Evolutionary conservation across 352 stramenopile genomes (phyloP).

Genomic region (Phytophthora ramorum): DNA sequence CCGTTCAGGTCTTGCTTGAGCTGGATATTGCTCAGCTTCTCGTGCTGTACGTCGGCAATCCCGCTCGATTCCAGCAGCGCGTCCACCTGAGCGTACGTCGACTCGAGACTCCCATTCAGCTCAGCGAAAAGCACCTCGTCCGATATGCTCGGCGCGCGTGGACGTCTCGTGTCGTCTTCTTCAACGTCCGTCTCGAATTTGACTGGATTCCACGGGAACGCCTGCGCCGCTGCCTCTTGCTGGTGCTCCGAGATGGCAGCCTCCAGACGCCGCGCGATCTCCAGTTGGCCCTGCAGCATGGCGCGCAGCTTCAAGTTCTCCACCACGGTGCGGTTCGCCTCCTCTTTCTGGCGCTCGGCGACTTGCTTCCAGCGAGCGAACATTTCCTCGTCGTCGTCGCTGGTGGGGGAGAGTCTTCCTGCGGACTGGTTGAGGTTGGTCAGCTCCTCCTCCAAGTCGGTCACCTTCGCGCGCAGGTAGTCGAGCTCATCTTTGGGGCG

Average conservation of each 20-base stretch:
- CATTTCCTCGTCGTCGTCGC: constrained; percentile 30
- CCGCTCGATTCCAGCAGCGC: constrained; percentile 18
- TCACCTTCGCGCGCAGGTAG: constrained; percentile 40
- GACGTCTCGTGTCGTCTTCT: constrained; percentile 8
- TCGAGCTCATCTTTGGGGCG: constrained; percentile 48
- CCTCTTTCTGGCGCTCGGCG: constrained; percentile 38
- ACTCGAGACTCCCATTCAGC: constrained; percentile 35
- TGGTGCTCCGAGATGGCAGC: constrained; percentile 29
- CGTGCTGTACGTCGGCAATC: constrained; percentile 17
- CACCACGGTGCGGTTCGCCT: constrained; percentile 36
- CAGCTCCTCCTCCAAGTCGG: constrained; percentile 37
- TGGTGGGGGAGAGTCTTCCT: constrained; percentile 18
- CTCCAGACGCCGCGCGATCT: constrained; percentile 36
- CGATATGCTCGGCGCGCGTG: constrained; percentile 18
- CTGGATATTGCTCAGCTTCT: constrained; percentile 25
- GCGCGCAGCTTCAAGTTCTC: constrained; percentile 45
- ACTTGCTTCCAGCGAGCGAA: constrained; percentile 40
- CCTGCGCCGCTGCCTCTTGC: constrained; percentile 10
- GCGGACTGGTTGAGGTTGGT: constrained; percentile 23
- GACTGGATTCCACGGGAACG: constrained; percentile 28
- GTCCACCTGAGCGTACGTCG: constrained; percentile 33
- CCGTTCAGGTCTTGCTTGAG: constrained; percentile 22
- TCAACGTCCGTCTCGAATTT: constrained; percentile 11
- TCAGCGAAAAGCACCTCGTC: constrained; percentile 42
- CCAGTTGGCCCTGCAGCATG: constrained; percentile 39